Base-by-base conservation (phyloP, 352 stramenopile genomes). In the Phytophthora sojae region DNA sequence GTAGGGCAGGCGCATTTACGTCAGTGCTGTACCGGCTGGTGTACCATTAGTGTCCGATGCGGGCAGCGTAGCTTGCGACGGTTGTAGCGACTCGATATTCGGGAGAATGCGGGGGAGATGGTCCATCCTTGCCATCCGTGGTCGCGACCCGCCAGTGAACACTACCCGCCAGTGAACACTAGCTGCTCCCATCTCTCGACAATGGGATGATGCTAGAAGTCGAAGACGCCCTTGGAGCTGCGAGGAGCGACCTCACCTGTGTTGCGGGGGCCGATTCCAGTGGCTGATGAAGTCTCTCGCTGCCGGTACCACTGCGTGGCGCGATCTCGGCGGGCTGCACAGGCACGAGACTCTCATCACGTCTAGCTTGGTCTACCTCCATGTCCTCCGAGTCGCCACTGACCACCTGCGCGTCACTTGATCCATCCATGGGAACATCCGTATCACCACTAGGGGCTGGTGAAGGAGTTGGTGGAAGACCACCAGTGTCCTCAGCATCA, bases 121-220 rank as follows among this genome's bases (percentile, higher is more conserved):
- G 15, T 57, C 23, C 4, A 15, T 2, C 7, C 23, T 0, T 21
- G 25, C 21, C 23, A 39, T 57, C 4, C 6, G 12, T 19, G 51
- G 51, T 44, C 51, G 14, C 7, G 5, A 57, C 23, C 51, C 26
- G 15, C 51, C 51, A 14, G n/a, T n/a, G n/a, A n/a, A n/a, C n/a
- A n/a, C n/a, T n/a, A n/a, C n/a, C n/a, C n/a, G n/a, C n/a, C n/a
- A n/a, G 14, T 42, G 12, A 57, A 57, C 51, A 57, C 25, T 6
- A 57, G 51, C 26, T 44, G 25, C 51, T 23, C 51, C 51, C 51
- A 11, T 14, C 51, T 44, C 26, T 57, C 51, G 51, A 57, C 51
- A 57, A 57, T 26, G 51, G 51, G n/a, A 25, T 17, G 5, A 57
- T 6, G 11, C 14, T 14, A 57, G 51, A 37, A 32, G 30, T 60